Evolutionary conservation across 108 stramenopile species (phyloP).

Genomic region (Skeletonema potamos): DNA sequence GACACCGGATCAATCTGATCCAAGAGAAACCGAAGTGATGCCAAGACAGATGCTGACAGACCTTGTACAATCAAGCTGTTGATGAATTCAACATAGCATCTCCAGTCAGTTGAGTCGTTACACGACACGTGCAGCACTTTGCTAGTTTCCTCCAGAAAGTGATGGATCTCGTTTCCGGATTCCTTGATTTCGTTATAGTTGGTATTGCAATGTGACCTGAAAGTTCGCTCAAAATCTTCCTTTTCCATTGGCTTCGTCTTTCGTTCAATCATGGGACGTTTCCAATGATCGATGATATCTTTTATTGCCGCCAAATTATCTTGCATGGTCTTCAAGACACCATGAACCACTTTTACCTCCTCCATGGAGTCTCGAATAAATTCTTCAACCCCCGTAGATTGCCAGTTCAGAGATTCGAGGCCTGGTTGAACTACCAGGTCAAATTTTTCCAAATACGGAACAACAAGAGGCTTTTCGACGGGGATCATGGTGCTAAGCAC

Average conservation of each 20-base stretch:
- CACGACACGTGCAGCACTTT: slow-evolving; percentile 60
- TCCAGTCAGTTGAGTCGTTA: slow-evolving; percentile 81
- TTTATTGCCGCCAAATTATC: slow-evolving; percentile 64
- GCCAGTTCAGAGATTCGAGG: slow-evolving; percentile 75
- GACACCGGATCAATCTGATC: slow-evolving; percentile 71
- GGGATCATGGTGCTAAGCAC: slow-evolving; percentile 76
- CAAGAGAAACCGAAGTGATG: slow-evolving; percentile 68
- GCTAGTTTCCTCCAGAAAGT: slow-evolving; percentile 74
- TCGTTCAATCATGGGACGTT: slow-evolving; percentile 72
- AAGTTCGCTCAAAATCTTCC: slow-evolving; percentile 79
- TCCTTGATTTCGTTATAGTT: slow-evolving; percentile 75
- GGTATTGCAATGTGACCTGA: slow-evolving; percentile 46
- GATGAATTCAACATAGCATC: slow-evolving; percentile 81
- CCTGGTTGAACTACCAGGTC: slow-evolving; percentile 68
- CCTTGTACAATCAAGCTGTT: slow-evolving; percentile 82
- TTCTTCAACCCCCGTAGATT: slow-evolving; percentile 60
- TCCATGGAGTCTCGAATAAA: slow-evolving; percentile 78
- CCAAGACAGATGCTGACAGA: slow-evolving; percentile 58
- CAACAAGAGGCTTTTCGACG: slow-evolving; percentile 84
- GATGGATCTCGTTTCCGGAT: slow-evolving; percentile 76
- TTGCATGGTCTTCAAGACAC: slow-evolving; percentile 77
- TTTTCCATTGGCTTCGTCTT: slow-evolving; percentile 82
- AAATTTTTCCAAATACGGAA: slow-evolving; percentile 77
- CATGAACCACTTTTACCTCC: slow-evolving; percentile 68
- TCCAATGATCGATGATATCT: slow-evolving; percentile 57